Conservation (phyloP, 345 rosid genomes). For the Populus alba region DNA sequence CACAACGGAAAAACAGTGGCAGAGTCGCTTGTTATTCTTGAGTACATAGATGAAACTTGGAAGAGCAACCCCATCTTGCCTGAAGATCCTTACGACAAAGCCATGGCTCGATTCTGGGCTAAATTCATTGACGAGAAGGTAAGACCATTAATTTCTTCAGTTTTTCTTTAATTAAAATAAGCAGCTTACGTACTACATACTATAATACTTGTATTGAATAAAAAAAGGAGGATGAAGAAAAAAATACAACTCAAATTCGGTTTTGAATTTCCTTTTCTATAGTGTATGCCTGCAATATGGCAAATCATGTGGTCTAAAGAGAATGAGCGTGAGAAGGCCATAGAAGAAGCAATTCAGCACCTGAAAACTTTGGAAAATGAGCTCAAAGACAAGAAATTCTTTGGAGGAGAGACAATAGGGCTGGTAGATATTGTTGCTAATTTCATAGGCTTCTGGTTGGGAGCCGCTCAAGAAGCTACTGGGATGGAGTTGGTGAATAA, state of each 20-base stretch:
- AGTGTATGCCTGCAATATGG: slow-evolving; percentile 38
- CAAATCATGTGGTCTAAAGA: slow-evolving; percentile 29
- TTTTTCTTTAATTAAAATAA: no score
- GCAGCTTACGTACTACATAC: no score
- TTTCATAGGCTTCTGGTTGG: slow-evolving; percentile 42
- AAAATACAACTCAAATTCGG: background rate
- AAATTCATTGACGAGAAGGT: slow-evolving; percentile 37
- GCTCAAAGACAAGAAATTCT: slow-evolving; percentile 47
- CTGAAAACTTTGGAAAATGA: slow-evolving; percentile 48
- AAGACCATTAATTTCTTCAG: background rate
- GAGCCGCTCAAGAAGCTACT: slow-evolving; percentile 32
- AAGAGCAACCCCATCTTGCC: slow-evolving; percentile 28
- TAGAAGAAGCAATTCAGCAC: slow-evolving; percentile 38
- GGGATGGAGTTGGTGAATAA: slow-evolving; percentile 42
- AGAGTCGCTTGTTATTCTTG: slow-evolving; percentile 30
- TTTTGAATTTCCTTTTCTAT: no score
- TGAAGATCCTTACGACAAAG: slow-evolving; percentile 19
- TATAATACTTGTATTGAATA: no score
- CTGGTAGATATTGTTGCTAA: slow-evolving; percentile 51
- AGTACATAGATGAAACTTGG: slow-evolving; percentile 42
- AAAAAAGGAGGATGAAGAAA: no score
- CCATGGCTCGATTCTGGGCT: slow-evolving; percentile 36
- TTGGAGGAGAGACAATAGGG: slow-evolving; percentile 62
- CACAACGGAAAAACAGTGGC: slow-evolving; percentile 23
- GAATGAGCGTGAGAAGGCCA: slow-evolving; percentile 28